A percentile compares a stretch with the other conserved stretches of the same genome.
Evolutionary conservation across 345 rosid species (phyloP).

Genomic region (Syzygium aromaticum): DNA sequence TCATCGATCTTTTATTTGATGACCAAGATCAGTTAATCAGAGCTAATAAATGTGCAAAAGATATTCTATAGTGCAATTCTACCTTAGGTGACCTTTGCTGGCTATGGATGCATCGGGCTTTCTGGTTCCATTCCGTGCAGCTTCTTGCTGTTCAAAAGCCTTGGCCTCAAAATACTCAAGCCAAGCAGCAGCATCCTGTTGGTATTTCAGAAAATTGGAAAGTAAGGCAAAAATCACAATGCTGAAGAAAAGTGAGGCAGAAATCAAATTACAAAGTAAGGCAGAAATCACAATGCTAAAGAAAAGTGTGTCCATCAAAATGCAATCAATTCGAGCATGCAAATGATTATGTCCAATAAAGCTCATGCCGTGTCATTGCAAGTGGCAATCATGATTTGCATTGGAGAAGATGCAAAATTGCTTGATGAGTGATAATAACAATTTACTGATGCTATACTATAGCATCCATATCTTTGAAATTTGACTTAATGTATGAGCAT

Average conservation of each 20-base stretch:
- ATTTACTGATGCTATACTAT: background rate
- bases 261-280: background rate
- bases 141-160: slow-evolving; percentile 98
- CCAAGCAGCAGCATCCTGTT: slow-evolving; percentile 99
- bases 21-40: background rate
- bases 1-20: background rate
- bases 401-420: background rate
- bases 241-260: background rate
- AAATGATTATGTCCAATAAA: background rate
- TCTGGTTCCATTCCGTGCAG: slow-evolving; percentile 88
- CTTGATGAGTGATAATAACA: background rate
- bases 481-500: background rate
- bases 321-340: background rate
- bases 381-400: background rate
- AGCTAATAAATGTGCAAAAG: background rate
- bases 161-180: slow-evolving; percentile 97
- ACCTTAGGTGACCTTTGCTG: slow-evolving; percentile 99
- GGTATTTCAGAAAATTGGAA: slow-evolving; percentile 7
- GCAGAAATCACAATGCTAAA: background rate
- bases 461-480: background rate
- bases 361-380: background rate
- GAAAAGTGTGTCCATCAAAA: background rate
- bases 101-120: slow-evolving; percentile 99
- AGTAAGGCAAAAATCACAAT: background rate
- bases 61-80: slow-evolving; percentile 2